Conservation (phyloP, 148 eudicot genomes). For the Chenopodium album region DNA sequence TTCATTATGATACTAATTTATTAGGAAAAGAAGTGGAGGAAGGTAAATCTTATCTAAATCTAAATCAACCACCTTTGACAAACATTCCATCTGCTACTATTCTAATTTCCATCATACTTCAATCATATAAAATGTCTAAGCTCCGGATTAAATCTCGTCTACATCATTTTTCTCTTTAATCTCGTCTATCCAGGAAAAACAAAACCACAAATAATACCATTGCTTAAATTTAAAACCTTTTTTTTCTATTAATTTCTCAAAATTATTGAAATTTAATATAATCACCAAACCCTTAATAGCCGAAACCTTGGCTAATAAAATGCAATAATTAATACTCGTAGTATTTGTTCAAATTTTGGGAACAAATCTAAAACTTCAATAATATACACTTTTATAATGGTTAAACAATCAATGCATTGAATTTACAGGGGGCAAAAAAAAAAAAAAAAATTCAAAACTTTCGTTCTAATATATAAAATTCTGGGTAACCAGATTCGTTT, state of each 20-base stretch:
- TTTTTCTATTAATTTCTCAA: too few relatives aligned
- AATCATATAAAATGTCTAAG: neutral
- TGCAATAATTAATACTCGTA: neutral
- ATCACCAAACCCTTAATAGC: constrained; percentile 2
- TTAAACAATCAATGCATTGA: too few relatives aligned
- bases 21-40: neutral
- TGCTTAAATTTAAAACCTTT: too few relatives aligned
- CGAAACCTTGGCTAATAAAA: neutral
- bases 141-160: too few relatives aligned
- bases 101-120: neutral
- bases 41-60: constrained; percentile 4
- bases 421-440: neutral
- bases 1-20: neutral
- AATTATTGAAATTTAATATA: too few relatives aligned
- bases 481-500: neutral
- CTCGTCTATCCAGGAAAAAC: too few relatives aligned
- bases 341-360: constrained; percentile 7
- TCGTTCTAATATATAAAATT: neutral
- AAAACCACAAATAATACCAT: too few relatives aligned
- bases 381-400: neutral
- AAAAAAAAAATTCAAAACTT: neutral
- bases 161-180: too few relatives aligned
- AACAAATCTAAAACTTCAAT: constrained; percentile 4
- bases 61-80: constrained; percentile 21
- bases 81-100: constrained; percentile 14